A percentile compares a stretch with the other conserved stretches of the same genome.
Conservation (phyloP, 306 rosid species). For the Pyrus pyrifolia region DNA sequence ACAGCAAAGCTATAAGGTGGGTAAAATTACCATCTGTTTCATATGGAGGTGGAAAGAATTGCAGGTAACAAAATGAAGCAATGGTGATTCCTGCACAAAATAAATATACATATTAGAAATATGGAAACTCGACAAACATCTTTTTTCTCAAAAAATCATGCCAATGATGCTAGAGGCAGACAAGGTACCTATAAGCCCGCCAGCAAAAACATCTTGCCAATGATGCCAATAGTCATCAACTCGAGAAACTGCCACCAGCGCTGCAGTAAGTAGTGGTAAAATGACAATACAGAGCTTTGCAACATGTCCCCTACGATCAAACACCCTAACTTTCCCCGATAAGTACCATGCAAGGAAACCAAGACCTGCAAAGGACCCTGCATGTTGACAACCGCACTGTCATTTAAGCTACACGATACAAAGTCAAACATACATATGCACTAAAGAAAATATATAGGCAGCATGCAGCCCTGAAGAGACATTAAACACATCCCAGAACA, state of each 20-base stretch:
- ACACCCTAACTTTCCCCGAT: constrained; percentile 68
- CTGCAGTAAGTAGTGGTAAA: constrained; percentile 65
- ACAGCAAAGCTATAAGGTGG: not conserved
- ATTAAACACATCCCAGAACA: not conserved
- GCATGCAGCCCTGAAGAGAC: not conserved
- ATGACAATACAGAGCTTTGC: constrained; percentile 74
- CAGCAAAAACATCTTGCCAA: constrained; percentile 89
- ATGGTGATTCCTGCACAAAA: constrained; percentile 49
- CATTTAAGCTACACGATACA: not conserved
- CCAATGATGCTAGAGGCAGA: not conserved
- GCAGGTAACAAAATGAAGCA: constrained; percentile 84
- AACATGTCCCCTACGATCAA: constrained; percentile 76
- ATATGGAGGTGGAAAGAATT: constrained; percentile 93
- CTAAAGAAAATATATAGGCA: not conserved
- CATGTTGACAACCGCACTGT: constrained; percentile 19
- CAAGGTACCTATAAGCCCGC: constrained; percentile 65
- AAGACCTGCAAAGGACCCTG: constrained; percentile 97
- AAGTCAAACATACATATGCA: not conserved
- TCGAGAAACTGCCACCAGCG: constrained; percentile 75
- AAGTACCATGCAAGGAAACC: constrained; percentile 70
- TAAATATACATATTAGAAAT: not conserved
- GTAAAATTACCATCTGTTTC: constrained; percentile 48
- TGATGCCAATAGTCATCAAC: constrained; percentile 99
- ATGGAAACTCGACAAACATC: not conserved
- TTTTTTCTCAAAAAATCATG: not conserved